Evolutionary conservation across 768 basidiomycete species (phyloP).

Genomic region (Lactarius pseudohatsudake): DNA sequence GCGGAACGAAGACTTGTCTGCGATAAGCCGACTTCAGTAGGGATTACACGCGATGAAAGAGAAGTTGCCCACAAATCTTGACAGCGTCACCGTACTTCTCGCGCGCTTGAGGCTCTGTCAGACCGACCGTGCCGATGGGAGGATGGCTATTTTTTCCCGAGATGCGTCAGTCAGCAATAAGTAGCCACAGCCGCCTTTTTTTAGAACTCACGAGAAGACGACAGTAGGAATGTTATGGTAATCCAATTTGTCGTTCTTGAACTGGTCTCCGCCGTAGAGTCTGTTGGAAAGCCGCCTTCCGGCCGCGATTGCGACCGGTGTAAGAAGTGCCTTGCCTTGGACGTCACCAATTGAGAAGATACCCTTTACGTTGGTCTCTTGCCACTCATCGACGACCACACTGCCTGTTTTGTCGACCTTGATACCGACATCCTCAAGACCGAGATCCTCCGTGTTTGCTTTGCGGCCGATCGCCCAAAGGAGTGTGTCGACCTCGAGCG

Average conservation of each 20-base stretch:
- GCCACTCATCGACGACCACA: conserved; percentile 87
- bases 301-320: conserved; percentile 97
- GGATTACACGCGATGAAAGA: conserved; percentile 4
- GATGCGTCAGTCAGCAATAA: conserved; percentile 13
- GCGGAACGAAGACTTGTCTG: conserved; percentile 79
- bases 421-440: conserved; percentile 75
- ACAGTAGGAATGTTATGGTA: conserved; percentile 94
- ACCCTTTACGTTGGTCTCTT: conserved; percentile 70
- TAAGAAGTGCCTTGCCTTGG: conserved; percentile 87
- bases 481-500: conserved; percentile 80
- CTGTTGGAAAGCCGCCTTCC: conserved; percentile 87
- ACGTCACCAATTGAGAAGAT: conserved; percentile 91
- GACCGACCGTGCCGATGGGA: conserved; percentile 90
- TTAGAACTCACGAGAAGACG: conserved; percentile 82
- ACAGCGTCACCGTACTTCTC: conserved; percentile 85
- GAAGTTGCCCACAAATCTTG: conserved; percentile 76
- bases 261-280: conserved; percentile 83
- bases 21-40: conserved; percentile 13
- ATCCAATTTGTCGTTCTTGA: conserved; percentile 81
- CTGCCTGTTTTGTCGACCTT: conserved; percentile 78
- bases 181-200: neutral
- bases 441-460: conserved; percentile 74
- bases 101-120: conserved; percentile 89
- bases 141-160: conserved; percentile 64
- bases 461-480: conserved; percentile 95